Evolutionary conservation across 2,329 filamentous ascomycete genomes (phyloP), one percentile per base, ranked within the genome.

Genomic region (Pseudogymnoascus sp.): DNA sequence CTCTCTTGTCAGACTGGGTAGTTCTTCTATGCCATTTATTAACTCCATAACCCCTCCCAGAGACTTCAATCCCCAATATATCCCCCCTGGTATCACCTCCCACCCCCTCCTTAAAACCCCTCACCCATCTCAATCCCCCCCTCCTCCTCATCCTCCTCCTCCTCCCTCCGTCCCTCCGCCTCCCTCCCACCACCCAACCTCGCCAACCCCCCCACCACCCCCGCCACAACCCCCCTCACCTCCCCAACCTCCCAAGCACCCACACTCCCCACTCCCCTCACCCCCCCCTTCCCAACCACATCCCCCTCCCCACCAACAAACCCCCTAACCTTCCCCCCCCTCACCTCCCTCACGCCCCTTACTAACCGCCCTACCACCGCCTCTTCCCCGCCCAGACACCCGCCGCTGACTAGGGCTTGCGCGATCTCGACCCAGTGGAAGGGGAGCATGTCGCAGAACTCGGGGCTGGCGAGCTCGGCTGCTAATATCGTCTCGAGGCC

Each of bases 401-500:
- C 92, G 63, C 91, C 88, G 56, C 92, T 89, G 1, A 99, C 83
- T 53, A 99, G 79, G 73, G 95, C 86, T 75, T 96, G 92, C 16
- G 89, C 88, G 7, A 97, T 78, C 76, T 97, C 94, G 44, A 96
- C 83, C 92, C 93, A 99, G 77, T 97, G 93, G 73, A 96, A 97
- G 0, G 94, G 94, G 33, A 99, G 79, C 12, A 87, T 84, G 42
- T 86, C 85, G 1, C 90, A 89, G 78, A 96, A 96, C 60, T 86
- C 84, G 14, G 83, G 82, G 67, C 86, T 77, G 59, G 87, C 85
- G 28, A 88, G 94, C 73, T 99, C 94, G 70, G 89, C 82, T 63
- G 90, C 83, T 65, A 97, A 85, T 65, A 97, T 89, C 8, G 87
- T 81, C 65, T 84, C 80, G 4, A 99, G 85, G 3, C 90, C 89